Base-by-base conservation (phyloP, 805 yeast species). In the Wickerhamiella kazuoi region DNA sequence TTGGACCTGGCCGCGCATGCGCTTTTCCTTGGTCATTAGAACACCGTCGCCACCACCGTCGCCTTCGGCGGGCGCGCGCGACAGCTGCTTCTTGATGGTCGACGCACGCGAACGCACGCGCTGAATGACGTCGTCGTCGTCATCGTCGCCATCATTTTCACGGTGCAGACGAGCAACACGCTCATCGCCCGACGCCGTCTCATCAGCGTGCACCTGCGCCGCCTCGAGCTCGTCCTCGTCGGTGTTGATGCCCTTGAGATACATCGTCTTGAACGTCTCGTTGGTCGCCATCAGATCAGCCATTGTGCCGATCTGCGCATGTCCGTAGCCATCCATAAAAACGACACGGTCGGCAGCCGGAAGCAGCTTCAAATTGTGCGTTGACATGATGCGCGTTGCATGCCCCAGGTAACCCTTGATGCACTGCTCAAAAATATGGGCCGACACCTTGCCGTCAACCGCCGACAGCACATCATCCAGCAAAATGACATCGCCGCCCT, bases 401-500 rank as follows among this genome's bases (percentile, higher is more conserved):
- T 58, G 56, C 31, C 60, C 58, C 43, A 83, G 53, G 21, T 72
- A 43, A 0, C 80, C 84, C 44, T 68, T 46, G 34, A 82, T 55
- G 57, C 94, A 82, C 31, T 71, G 62, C 23, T 72, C 70, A 68
- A 82, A 69, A 37, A 82, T 78, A 47, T 75, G 80, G 39, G 70
- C 72, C 14, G 93, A 90, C 19, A 82, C 93, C 50, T 79, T 72
- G 9, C 93, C 80, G 60, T 83, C 94, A 14, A 82, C 93, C 2
- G 94, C 94, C 62, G 83, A 74, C 43, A 83, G 62, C 7, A 81
- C 84, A 55, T 82, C 94, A 53, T 82, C 94, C 41, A 82, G 59
- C 36, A 82, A 55, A 13, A 79, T 61, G 30, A 79, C 70, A 45
- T 79, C 83, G 16, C 69, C 64, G 30, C 70, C 65, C 17, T 72